Base-by-base conservation (phyloP, 192 early-diverging fungal genomes). In the Coemansia sp. region DNA sequence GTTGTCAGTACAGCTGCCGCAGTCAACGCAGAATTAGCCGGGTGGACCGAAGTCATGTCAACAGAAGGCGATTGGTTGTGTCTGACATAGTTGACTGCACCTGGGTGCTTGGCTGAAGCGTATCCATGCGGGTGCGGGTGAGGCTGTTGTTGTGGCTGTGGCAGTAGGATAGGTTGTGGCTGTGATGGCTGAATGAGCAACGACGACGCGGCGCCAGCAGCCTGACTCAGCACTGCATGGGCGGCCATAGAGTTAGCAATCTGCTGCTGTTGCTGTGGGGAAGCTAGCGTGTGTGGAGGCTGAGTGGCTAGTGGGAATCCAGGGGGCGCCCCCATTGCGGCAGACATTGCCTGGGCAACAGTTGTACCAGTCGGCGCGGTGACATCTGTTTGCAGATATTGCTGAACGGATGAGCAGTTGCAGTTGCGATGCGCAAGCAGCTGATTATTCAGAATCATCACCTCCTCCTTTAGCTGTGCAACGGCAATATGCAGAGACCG, bases 341-440 rank as follows among this genome's bases (percentile, higher is more conserved):
- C 51, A 53, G 69, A 51, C 46, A 58, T 43, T 7, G 67, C 67
- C 8, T 61, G 58, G 21, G 67, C 61, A 38, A 56, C 59, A 1
- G 66, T 34, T 18, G 56, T 37, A 2, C 38, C 59, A 23, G 45
- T 25, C 1, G 14, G 10, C 27, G 61, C 46, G n/a, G 38, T 45
- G 51, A 59, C 60, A 34, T 65, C 69, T n/a, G 58, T 54, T 33
- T 69, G 59, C 43, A 81, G 6, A n/a, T 70, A 83, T 73, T 80
- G 80, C 55, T 83, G 82, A 50, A 83, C 75, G 11, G 73, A 64
- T 14, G 62, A 66, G 56, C 80, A 83, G 22, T 48, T 48, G 58
- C 82, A 84, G 57, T 71, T 75, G 37, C 68, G 60, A 51, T 84
- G 82, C 1, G 78, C 56, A 46, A 84, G 58, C 48, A 84, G 62